Evolutionary conservation across 768 basidiomycete species (phyloP).

Genomic region (Rhizopogon sp.): DNA sequence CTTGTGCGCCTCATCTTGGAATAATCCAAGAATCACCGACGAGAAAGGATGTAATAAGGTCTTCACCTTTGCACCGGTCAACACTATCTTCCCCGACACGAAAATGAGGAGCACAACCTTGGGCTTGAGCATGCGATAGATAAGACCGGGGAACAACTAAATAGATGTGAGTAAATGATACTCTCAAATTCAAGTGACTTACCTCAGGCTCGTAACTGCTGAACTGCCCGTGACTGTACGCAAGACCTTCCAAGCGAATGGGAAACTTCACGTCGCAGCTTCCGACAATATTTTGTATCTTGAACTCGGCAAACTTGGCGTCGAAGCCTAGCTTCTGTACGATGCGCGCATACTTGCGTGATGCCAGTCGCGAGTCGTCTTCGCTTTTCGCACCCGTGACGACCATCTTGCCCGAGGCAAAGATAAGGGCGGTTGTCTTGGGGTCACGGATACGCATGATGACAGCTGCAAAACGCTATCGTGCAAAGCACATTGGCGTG

Average conservation of each 20-base stretch:
- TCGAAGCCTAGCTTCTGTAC: conserved; percentile 99
- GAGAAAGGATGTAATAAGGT: conserved; percentile 24
- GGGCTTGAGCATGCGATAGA: conserved; percentile 99
- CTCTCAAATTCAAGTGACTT: conserved; percentile 18
- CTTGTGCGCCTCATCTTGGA: conserved; percentile 27
- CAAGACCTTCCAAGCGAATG: conserved; percentile 94
- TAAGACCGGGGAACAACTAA: conserved; percentile 96
- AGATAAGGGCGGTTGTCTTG: conserved; percentile 98
- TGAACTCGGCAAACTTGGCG: conserved; percentile 99
- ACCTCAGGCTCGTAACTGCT: conserved; percentile 98
- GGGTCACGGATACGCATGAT: conserved; percentile 99
- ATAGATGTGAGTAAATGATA: not conserved
- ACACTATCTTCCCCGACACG: conserved; percentile 97
- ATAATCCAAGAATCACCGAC: conserved; percentile 20
- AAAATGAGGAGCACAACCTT: conserved; percentile 99
- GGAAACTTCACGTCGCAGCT: conserved; percentile 99
- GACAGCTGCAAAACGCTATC: conserved; percentile 99
- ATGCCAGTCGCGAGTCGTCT: conserved; percentile 94
- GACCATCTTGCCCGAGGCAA: conserved; percentile 99
- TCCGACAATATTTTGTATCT: conserved; percentile 99
- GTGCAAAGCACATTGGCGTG: conserved; percentile 61
- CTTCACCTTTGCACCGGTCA: conserved; percentile 96
- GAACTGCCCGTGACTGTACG: conserved; percentile 97
- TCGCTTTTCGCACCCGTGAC: conserved; percentile 99
- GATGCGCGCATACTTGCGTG: conserved; percentile 97